phyloP scores from a whole-genome alignment of 2,329 filamentous ascomycete genomes.

The Elsinoe fawcettii region DNA sequence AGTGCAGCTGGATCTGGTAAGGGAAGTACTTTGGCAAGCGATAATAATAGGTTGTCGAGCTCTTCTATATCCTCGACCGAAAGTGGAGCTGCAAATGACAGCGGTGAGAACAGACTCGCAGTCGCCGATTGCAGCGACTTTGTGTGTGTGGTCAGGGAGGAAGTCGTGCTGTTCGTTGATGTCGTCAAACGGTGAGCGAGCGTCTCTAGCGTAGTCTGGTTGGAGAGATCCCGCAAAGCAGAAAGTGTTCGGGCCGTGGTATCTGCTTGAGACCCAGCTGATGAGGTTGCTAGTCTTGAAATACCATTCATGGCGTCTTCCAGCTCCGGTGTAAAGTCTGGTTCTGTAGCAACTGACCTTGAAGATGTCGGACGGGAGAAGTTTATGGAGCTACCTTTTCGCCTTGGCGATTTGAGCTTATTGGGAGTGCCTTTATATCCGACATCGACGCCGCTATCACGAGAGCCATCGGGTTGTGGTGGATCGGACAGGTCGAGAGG shows the following conservation, averaged over 20 bases:
- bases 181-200: slow-evolving; percentile 30
- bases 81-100: slow-evolving; percentile 54
- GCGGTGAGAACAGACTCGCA: slow-evolving; percentile 61
- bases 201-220: slow-evolving; percentile 28
- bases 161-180: slow-evolving; percentile 46
- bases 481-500: slow-evolving; percentile 4
- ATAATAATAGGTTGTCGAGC: slow-evolving; percentile 59
- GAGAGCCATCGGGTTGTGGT: slow-evolving; percentile 28
- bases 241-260: slow-evolving; percentile 27
- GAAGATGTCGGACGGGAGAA: slow-evolving; percentile 23
- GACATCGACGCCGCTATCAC: slow-evolving; percentile 42
- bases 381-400: slow-evolving; percentile 18
- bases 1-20: slow-evolving; percentile 57
- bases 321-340: slow-evolving; percentile 33
- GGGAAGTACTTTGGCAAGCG: slow-evolving; percentile 60
- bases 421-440: slow-evolving; percentile 26
- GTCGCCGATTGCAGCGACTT: slow-evolving; percentile 66
- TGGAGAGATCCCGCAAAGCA: slow-evolving; percentile 29
- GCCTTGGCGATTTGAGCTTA: slow-evolving; percentile 19
- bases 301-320: slow-evolving; percentile 30
- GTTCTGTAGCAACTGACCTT: slow-evolving; percentile 8
- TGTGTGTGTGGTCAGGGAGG: slow-evolving; percentile 67
- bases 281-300: slow-evolving; percentile 25
- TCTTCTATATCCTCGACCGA: slow-evolving; percentile 60
- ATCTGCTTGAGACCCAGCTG: slow-evolving; percentile 24